phyloP scores from a whole-genome alignment of 306 rosid genomes.

The Echinosophora koreensis region DNA sequence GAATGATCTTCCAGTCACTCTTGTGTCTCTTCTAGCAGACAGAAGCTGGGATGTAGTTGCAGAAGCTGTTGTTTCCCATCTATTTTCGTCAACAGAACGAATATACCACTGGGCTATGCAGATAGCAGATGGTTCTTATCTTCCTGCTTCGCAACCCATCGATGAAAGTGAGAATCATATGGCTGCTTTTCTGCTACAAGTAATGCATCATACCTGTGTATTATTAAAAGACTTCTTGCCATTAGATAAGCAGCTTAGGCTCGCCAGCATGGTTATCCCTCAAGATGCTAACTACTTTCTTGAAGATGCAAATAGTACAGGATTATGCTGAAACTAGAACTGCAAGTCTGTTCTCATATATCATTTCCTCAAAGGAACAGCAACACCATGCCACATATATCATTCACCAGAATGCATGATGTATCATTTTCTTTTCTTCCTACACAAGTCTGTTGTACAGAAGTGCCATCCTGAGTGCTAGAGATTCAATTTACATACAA shows the following conservation, averaged over 20 bases:
- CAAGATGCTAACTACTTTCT: conserved; percentile 37
- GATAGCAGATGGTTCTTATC: conserved; percentile 45
- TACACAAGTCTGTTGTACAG: conserved; percentile 7
- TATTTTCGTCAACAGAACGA: conserved; percentile 74
- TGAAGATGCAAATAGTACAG: conserved; percentile 4
- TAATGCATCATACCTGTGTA: conserved; percentile 70
- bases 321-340: conserved; percentile 12
- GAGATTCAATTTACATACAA: too few species aligned
- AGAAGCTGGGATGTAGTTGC: conserved; percentile 64
- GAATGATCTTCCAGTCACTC: conserved; percentile 81
- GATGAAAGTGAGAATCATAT: conserved; percentile 75
- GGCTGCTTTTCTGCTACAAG: conserved; percentile 58
- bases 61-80: conserved; percentile 62
- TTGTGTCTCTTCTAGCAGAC: conserved; percentile 72
- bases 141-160: conserved; percentile 59
- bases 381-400: neutral
- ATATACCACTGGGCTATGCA: conserved; percentile 60
- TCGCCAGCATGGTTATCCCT: conserved; percentile 66
- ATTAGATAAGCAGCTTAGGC: conserved; percentile 80
- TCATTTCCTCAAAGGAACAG: conserved; percentile 34
- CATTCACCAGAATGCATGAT: conserved; percentile 24
- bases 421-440: conserved; percentile 8
- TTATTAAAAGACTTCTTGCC: conserved; percentile 74
- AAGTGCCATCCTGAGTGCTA: neutral
- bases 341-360: neutral